A percentile compares a stretch with the other conserved stretches of the same genome.
Evolutionary conservation across 1,284 basidiomycete species (phyloP).

Genomic region (Phellinidium pouzarii): DNA sequence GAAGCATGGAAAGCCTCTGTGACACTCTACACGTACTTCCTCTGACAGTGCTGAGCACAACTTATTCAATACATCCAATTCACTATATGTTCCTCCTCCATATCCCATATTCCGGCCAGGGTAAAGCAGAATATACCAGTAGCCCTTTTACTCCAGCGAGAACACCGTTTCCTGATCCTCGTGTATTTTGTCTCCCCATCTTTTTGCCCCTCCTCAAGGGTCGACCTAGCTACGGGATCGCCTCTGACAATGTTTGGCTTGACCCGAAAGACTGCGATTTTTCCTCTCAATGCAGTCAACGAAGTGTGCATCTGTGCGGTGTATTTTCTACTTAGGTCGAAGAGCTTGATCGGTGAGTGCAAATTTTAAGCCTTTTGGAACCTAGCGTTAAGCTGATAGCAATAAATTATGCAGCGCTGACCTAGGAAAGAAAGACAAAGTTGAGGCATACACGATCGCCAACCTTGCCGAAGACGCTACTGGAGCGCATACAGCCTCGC

Average conservation of each 20-base stretch:
- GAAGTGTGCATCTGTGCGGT: constrained; percentile 5
- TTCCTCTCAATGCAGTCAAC: constrained; percentile 7
- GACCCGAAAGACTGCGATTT: constrained; percentile 4
- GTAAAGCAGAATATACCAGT: no score
- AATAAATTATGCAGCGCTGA: neutral
- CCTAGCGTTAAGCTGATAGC: neutral
- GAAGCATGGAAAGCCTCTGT: no score
- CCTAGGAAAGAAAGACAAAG: constrained; percentile 11
- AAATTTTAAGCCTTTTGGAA: neutral
- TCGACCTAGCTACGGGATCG: neutral
- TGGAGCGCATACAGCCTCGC: neutral
- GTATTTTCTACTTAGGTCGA: constrained; percentile 14
- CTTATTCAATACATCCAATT: no score
- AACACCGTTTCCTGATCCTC: no score
- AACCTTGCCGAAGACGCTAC: constrained; percentile 1
- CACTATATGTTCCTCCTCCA: no score
- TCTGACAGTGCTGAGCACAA: no score
- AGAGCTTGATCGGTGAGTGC: constrained; percentile 4
- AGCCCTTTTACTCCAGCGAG: no score
- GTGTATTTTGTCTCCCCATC: no score
- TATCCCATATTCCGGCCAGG: no score
- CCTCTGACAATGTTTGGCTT: constrained; percentile 3
- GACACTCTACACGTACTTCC: no score
- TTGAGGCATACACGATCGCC: neutral
- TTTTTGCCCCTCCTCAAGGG: neutral